A percentile compares a stretch with the other conserved stretches of the same genome.
These are phyloP conservation scores for Cadophora luteo-olivacea DNA, from an alignment of 2,329 filamentous ascomycete species.

Conservation along the genomic window DNA sequence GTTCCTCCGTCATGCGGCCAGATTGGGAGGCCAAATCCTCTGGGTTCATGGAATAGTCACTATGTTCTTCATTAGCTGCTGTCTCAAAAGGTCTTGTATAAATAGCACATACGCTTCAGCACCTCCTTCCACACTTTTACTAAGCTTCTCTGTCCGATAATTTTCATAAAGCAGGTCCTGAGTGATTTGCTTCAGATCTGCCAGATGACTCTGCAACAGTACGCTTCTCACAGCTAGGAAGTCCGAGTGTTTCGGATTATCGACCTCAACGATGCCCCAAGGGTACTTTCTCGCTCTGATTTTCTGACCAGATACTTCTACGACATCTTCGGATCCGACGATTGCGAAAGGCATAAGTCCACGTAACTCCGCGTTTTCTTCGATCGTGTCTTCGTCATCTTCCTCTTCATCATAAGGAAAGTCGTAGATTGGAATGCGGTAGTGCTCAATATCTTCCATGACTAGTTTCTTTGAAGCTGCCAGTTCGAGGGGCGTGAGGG, in stretches of 20 bases:
- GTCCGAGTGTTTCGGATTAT: conserved; percentile 98
- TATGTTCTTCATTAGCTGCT: conserved; percentile 42
- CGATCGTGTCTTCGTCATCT: conserved; percentile 99
- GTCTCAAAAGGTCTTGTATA: conserved; percentile 42
- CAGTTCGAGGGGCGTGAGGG: conserved; percentile 91
- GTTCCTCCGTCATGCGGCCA: conserved; percentile 98
- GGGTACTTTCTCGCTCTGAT: conserved; percentile 96
- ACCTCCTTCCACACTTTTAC: conserved; percentile 96
- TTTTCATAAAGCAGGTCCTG: conserved; percentile 99
- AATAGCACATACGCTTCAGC: conserved; percentile 75
- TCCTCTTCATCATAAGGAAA: conserved; percentile 99
- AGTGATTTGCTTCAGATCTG: conserved; percentile 98
- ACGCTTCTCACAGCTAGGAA: conserved; percentile 97
- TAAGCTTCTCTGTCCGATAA: conserved; percentile 99
- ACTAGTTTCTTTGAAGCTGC: conserved; percentile 99
- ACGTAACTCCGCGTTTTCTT: conserved; percentile 97
- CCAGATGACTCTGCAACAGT: conserved; percentile 94
- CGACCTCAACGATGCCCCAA: conserved; percentile 98
- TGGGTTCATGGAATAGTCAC: conserved; percentile 92
- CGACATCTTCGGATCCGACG: conserved; percentile 92
- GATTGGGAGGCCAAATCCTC: conserved; percentile 97
- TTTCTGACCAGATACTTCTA: conserved; percentile 90
- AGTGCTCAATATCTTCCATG: conserved; percentile 99
- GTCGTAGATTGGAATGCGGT: conserved; percentile 99
- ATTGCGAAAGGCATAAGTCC: conserved; percentile 99